Evolutionary conservation across 805 yeast genomes (phyloP), one percentile per base, ranked within the genome.

Genomic region (Dipodascus albidus): DNA sequence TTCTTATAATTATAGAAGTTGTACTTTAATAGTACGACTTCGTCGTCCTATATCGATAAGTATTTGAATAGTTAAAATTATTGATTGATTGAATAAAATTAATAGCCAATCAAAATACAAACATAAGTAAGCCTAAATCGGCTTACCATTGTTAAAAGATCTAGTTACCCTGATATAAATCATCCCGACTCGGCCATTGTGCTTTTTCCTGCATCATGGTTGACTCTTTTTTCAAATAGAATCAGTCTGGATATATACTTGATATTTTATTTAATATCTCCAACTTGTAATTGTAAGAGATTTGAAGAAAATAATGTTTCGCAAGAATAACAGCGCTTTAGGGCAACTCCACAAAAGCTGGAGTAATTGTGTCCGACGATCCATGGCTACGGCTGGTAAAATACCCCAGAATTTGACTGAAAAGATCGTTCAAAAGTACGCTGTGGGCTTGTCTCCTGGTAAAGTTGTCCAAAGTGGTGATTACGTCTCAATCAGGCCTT

Each of bases 401-500:
- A 23, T 47, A 22, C 49, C 68, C 20, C 99, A 93, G 70, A 93
- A 90, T 64, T 70, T 91, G 62, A 90, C 97, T 22, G 99, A 93
- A 71, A 93, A 93, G 71, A 88, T 95, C 56, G 96, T 89, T 9
- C 99, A 93, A 67, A 80, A 79, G 63, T 91, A 87, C 66, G 95
- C 98, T 2, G 95, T 90, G 9, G 95, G 91, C 2, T 68, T 87
- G 48, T 80, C 93, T 21, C 64, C 74, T n/a, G 83, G 80, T 27
- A 91, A 93, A 67, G 66, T 73, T 53, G 96, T 93, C 38, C 82
- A 75, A 62, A 76, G 87, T 49, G 99, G 98, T 14, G 99, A 93
- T 72, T 93, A 90, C 70, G 98, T 95, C 51, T 81, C 96, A 1
- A 91, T 93, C 65, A 78, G 74, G 63, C 99, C 99, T 2, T 91